These are phyloP conservation scores for Saccharomycopsis oosterbeekiorum DNA, from an alignment of 805 yeast species.

Conservation along the genomic window DNA sequence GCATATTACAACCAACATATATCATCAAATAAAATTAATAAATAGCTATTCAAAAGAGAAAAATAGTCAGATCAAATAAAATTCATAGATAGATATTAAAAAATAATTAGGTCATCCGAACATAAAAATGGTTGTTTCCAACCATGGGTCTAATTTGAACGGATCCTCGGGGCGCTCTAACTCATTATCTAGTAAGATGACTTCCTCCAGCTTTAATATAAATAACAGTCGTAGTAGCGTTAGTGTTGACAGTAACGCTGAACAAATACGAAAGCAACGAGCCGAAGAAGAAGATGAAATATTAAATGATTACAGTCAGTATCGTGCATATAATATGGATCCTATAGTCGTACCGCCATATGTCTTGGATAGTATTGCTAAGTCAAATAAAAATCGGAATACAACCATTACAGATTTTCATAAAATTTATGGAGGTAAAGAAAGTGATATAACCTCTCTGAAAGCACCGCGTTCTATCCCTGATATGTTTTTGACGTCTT, in stretches of 20 bases:
- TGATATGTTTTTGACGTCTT: slow-evolving; percentile 29
- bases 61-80: too few relatives aligned
- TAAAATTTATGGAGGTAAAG: slow-evolving; percentile 10
- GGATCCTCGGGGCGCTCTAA: background rate
- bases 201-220: background rate
- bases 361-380: slow-evolving; percentile 44
- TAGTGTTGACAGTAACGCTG: background rate
- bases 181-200: background rate
- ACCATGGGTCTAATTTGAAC: background rate
- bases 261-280: slow-evolving; percentile 5
- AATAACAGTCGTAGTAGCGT: background rate
- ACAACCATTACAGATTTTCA: slow-evolving; percentile 4
- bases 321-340: slow-evolving; percentile 21
- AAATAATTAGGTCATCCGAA: background rate
- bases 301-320: background rate
- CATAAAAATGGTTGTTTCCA: background rate
- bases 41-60: too few relatives aligned
- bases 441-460: background rate
- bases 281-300: slow-evolving; percentile 13
- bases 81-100: too few relatives aligned
- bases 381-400: slow-evolving; percentile 16
- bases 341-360: slow-evolving; percentile 51
- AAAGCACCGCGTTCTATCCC: background rate
- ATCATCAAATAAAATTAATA: too few relatives aligned
- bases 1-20: too few relatives aligned